Evolutionary conservation across 768 basidiomycete genomes (phyloP), one percentile per base, ranked within the genome.

Genomic region (Suillus hirtellus): DNA sequence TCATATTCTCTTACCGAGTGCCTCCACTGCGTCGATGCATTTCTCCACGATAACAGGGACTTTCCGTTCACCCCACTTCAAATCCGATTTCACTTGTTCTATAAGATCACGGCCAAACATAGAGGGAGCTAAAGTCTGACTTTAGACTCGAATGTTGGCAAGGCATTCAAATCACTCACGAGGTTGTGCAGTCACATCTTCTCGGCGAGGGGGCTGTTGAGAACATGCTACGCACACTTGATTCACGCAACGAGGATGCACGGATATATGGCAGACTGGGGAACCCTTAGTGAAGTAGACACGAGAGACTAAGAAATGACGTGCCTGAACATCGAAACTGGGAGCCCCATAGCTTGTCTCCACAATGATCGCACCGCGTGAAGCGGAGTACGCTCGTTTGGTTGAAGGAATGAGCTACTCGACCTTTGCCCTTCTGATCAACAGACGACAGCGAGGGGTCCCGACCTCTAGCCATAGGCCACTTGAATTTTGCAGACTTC

Each of bases 311-410:
- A 49, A 37, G 53, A 21, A n/a, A 49, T 3, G 11, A 81, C 93
- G 72, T 72, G 95, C 96, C 82, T 67, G 89, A 85, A 73, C 97
- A 99, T 38, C 93, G 89, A 60, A 93, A 81, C 72, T 96, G 95
- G n/a, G 95, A 86, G 6, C 97, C 97, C 95, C 96, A 99, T 88
- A 99, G 88, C 81, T 99, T 99, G 72, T 99, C 97, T 40, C 89
- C 89, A 72, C 97, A 99, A 61, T 96, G 90, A 70, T 99, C 97
- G 72, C 97, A 99, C 47, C 93, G 85, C 35, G 93, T 89, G 63
- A 97, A 92, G 43, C 96, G 86, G 63, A 99, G 79, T 35, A 95
- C 86, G 69, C 89, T 96, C 66, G 93, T 80, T 66, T 92, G 94
- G 71, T 94, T 92, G 82, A 99, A 99, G 65, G 83, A 84, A 73